Base-by-base conservation (phyloP, 805 yeast species). In the Pichia sporocuriosa region DNA sequence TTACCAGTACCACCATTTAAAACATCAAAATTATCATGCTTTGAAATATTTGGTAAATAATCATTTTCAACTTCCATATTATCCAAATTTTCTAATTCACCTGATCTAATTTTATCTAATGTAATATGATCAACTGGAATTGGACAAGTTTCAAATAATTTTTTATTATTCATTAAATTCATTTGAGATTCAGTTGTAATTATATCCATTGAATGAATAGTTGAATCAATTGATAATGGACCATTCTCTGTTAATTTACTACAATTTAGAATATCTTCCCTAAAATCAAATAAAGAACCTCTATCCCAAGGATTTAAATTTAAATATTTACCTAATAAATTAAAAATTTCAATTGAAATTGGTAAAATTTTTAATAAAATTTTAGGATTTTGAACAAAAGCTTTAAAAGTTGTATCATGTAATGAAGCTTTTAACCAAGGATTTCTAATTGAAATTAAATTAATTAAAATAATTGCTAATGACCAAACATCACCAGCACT, bases 351-450 rank as follows among this genome's bases (percentile, higher is more conserved):
- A 16, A 63, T 56, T 23, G 89, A 79, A 6, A 88, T 72, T 30
- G 96, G 94, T 48, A 88, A 64, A 24, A 88, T 86, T 41, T 74
- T 71, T 54, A 69, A 61, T 42, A 88, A 65, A 5, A 86, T 71
- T 10, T 61, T 54, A 11, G 77, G 70, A 48, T 78, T 75, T 37
- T 71, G 65, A 27, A 77, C 67, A 59, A 73, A 89, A 21, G 78
- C 79, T 45, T 67, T 67, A 62, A 83, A 88, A 0, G 94, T 74
- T 30, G 72, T 63, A 53, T 81, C 87, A 33, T 72, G 72, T 30
- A 76, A 65, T 39, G 81, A 73, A 10, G 95, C 94, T 51, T 81
- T 78, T 38, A 85, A 75, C 96, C 96, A 88, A 23, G 96, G 96
- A 54, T 88, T 89, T 58, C 95, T 72, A 32, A 84, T 80, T 50